phyloP scores from a whole-genome alignment of 2,329 filamentous ascomycete species.

The Tricladium varicosporioides region DNA sequence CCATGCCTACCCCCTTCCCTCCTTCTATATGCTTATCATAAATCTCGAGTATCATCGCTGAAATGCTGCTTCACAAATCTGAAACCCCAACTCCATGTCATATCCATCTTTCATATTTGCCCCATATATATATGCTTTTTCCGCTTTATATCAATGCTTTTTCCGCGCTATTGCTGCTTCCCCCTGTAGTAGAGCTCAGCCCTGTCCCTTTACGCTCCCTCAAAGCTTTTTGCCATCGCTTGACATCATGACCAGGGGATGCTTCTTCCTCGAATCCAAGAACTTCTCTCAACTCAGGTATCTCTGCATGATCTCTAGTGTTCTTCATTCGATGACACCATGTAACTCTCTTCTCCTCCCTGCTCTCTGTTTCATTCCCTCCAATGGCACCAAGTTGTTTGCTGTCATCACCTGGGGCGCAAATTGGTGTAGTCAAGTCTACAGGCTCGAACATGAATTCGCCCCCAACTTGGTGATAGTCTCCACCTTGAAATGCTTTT shows the following conservation, averaged over 20 bases:
- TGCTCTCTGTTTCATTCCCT: constrained; percentile 15
- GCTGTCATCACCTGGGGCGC: constrained; percentile 11
- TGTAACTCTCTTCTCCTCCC: constrained; percentile 59
- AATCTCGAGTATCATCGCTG: no score
- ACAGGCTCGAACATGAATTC: constrained; percentile 37
- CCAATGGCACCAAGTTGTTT: constrained; percentile 15
- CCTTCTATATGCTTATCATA: no score
- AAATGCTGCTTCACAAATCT: no score
- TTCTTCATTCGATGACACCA: constrained; percentile 84
- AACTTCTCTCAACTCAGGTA: constrained; percentile 62
- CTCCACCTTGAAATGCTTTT: constrained; percentile 47
- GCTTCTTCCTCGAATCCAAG: constrained; percentile 53
- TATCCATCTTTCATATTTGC: no score
- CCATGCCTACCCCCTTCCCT: no score
- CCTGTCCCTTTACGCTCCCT: constrained; percentile 35
- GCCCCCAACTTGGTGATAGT: constrained; percentile 50
- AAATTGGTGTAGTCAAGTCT: constrained; percentile 20
- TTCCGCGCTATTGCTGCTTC: no score
- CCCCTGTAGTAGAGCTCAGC: no score
- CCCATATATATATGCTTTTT: no score
- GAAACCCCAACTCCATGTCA: no score
- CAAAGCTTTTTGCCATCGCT: constrained; percentile 47
- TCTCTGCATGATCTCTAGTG: constrained; percentile 74
- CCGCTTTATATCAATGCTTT: no score
- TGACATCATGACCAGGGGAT: constrained; percentile 38